Evolutionary conservation across 495 filamentous ascomycete species (phyloP).

Genomic region (Trichoderma gamsii): DNA sequence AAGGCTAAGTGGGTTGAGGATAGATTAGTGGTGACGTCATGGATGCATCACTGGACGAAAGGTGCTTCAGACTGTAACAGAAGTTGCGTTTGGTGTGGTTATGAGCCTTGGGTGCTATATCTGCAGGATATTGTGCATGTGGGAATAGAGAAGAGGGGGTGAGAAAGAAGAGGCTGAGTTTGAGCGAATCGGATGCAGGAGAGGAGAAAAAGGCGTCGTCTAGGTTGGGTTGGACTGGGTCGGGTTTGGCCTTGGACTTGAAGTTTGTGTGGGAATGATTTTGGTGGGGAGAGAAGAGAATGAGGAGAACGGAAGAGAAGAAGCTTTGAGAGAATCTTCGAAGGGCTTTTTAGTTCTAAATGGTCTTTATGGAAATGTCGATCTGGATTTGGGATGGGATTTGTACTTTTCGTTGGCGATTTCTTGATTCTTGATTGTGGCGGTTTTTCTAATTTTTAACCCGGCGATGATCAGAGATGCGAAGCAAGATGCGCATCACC

Average conservation of each 20-base stretch:
- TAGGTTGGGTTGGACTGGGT: background rate
- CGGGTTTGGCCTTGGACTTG: background rate
- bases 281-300: background rate
- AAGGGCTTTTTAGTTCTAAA: too few species aligned
- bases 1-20: background rate
- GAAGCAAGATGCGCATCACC: too few species aligned
- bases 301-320: background rate
- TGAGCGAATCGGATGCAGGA: background rate
- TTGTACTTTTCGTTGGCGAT: background rate
- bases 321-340: too few species aligned
- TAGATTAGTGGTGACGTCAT: slow-evolving; percentile 2
- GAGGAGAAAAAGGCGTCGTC: background rate
- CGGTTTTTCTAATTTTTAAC: too few species aligned
- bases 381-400: background rate
- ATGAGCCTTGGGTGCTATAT: background rate
- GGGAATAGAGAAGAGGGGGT: background rate
- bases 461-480: background rate
- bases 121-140: background rate
- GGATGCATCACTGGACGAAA: background rate
- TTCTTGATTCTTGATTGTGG: too few species aligned
- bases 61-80: background rate
- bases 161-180: background rate
- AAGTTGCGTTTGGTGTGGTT: background rate
- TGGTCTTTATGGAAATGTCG: background rate
- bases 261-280: background rate